Evolutionary conservation across 495 filamentous ascomycete species (phyloP), one percentile per base, ranked within the genome.

Genomic region (Lasiosphaeriaceae sp.): DNA sequence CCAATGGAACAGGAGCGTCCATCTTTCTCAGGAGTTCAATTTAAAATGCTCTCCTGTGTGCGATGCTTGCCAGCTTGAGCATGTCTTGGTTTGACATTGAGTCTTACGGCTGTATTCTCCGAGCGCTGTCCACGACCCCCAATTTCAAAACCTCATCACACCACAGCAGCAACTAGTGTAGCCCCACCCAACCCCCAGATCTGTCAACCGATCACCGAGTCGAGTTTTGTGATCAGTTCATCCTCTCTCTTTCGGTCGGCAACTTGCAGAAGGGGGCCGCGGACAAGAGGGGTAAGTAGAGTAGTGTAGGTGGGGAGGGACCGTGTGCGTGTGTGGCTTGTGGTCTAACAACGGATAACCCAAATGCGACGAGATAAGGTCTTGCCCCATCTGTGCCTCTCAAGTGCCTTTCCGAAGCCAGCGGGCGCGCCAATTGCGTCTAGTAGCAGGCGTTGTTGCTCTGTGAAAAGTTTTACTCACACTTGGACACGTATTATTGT

Each of bases 71-170:
- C 4, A 4, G 37, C 23, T n/a, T 17, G n/a, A 47, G 43, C 14
- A 14, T 54, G 52, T 54, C 52, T 54, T 41, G 52, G 41, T 24
- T 47, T 54, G 52, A 45, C 43, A 47, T 47, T 20, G n/a, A 47
- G 41, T 54, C 23, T 43, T 24, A 54, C 52, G 11, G 52, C 52
- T 47, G 52, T 54, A 26, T 37, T n/a, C 50, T 53, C 50, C 35
- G 50, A 37, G 17, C 50, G 35, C 26, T 17, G 35, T 39, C n/a
- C n/a, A n/a, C n/a, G n/a, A n/a, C n/a, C n/a, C n/a, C n/a, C n/a
- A n/a, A 37, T 8, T 14, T 37, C 34, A 37, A 37, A 14, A 43
- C 39, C 12, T 43, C 39, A 43, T 43, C 14, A 43, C 39, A 43
- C 14, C 39, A 5, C 39, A 12, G 39, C 12, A 4, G 39, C n/a